phyloP scores from a whole-genome alignment of 306 rosid species.

The Castanea mollissima region DNA sequence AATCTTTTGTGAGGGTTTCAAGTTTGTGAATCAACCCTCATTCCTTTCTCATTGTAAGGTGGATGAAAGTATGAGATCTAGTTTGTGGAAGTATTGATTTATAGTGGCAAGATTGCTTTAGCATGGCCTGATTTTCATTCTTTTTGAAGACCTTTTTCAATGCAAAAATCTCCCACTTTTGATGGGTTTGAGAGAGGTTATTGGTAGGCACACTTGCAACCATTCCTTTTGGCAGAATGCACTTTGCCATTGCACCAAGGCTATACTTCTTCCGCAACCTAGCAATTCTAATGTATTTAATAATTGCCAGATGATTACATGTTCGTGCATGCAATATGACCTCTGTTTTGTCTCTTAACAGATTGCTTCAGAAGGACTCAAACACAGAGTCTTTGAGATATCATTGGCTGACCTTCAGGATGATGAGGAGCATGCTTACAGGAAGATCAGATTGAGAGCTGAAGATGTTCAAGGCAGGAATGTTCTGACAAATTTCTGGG shows the following conservation, averaged over 20 bases:
- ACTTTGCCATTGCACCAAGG: no score
- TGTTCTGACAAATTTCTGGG: conserved; percentile 94
- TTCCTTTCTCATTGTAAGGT: background rate
- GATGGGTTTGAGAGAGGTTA: no score
- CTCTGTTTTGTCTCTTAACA: conserved; percentile 22
- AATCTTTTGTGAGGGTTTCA: background rate
- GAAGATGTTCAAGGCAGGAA: conserved; percentile 92
- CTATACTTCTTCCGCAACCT: no score
- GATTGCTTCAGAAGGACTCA: conserved; percentile 98
- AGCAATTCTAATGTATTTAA: no score
- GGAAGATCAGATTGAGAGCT: conserved; percentile 91
- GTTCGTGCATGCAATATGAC: background rate
- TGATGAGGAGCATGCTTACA: conserved; percentile 92
- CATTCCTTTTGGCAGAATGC: no score
- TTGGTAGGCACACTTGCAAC: no score
- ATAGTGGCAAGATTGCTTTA: background rate
- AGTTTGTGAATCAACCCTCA: background rate
- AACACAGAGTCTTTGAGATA: conserved; percentile 88
- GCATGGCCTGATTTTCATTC: background rate
- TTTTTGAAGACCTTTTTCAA: background rate
- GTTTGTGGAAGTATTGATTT: background rate
- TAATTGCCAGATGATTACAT: background rate
- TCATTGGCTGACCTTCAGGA: conserved; percentile 95
- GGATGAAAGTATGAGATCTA: no score
- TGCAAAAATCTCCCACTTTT: no score